A percentile compares a stretch with the other conserved stretches of the same genome.
These are phyloP conservation scores for Dendrobium huoshanense DNA, from an alignment of 106 monocot species.

Conservation along the genomic window DNA sequence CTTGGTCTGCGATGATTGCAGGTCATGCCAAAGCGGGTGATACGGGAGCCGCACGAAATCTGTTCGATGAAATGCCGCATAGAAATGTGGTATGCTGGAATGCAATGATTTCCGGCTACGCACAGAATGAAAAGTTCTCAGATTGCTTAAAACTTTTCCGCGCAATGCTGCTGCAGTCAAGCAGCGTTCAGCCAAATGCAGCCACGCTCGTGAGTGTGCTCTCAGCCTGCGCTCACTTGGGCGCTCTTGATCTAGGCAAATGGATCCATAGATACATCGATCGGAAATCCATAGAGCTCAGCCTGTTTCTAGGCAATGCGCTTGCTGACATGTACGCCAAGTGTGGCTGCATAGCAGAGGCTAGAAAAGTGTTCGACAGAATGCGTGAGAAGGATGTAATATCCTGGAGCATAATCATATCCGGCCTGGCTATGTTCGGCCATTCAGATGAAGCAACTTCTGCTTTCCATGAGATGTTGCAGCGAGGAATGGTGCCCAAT, in stretches of 20 bases:
- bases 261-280: slow-evolving; percentile 27
- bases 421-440: slow-evolving; percentile 20
- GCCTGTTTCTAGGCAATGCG: slow-evolving; percentile 25
- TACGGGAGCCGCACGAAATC: slow-evolving; percentile 10
- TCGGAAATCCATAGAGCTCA: background rate
- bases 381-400: slow-evolving; percentile 28
- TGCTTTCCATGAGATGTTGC: slow-evolving; percentile 18
- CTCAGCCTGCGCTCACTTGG: slow-evolving; percentile 30
- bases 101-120: slow-evolving; percentile 28
- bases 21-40: slow-evolving; percentile 11
- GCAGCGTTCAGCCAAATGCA: slow-evolving; percentile 11
- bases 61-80: slow-evolving; percentile 20
- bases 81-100: slow-evolving; percentile 28
- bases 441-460: slow-evolving; percentile 15
- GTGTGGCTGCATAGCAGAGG: slow-evolving; percentile 25
- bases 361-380: slow-evolving; percentile 15
- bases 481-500: slow-evolving; percentile 12
- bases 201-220: slow-evolving; percentile 29
- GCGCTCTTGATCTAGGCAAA: slow-evolving; percentile 25
- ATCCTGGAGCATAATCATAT: slow-evolving; percentile 31
- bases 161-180: slow-evolving; percentile 7
- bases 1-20: slow-evolving; percentile 29
- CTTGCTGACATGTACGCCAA: slow-evolving; percentile 33
- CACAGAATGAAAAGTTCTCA: slow-evolving; percentile 17
- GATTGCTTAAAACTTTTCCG: slow-evolving; percentile 14